phyloP scores from a whole-genome alignment of 495 filamentous ascomycete species.

The Daldinia grandis region DNA sequence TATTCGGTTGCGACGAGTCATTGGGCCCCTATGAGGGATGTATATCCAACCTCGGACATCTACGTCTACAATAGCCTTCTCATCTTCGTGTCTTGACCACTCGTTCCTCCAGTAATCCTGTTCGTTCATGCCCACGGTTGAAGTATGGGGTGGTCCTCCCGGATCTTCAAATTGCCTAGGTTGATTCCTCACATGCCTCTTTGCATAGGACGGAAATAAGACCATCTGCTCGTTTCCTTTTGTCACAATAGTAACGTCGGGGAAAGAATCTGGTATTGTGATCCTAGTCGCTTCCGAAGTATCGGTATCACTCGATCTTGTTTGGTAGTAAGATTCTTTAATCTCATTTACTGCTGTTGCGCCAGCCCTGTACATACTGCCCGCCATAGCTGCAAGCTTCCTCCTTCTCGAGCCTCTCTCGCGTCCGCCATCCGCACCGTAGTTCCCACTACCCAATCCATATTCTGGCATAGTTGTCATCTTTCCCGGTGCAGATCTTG shows the following conservation, averaged over 20 bases:
- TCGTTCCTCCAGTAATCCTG: constrained; percentile 73
- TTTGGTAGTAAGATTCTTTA: constrained; percentile 87
- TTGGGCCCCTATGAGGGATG: constrained; percentile 81
- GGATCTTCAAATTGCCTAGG: constrained; percentile 37
- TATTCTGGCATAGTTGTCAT: constrained; percentile 43
- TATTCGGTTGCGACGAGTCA: constrained; percentile 86
- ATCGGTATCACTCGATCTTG: constrained; percentile 61
- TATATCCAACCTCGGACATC: constrained; percentile 97
- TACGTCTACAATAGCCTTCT: constrained; percentile 86
- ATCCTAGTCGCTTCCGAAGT: constrained; percentile 58
- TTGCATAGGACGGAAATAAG: constrained; percentile 89
- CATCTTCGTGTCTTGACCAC: constrained; percentile 76
- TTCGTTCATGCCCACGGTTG: constrained; percentile 52
- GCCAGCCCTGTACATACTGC: constrained; percentile 68
- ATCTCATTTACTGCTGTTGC: constrained; percentile 90
- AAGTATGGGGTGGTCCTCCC: constrained; percentile 23
- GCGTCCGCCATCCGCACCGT: constrained; percentile 46
- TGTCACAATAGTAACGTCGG: constrained; percentile 78
- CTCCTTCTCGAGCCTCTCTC: constrained; percentile 76
- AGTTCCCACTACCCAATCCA: constrained; percentile 38
- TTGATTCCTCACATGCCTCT: constrained; percentile 65
- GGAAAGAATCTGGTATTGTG: constrained; percentile 78
- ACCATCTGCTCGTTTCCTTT: constrained; percentile 91
- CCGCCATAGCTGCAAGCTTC: constrained; percentile 71
- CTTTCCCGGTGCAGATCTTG: constrained; percentile 20